A percentile compares a stretch with the other conserved stretches of the same genome.
Evolutionary conservation across 192 early-diverging fungal genomes (phyloP).

Genomic region (Backusella liffmaniae): DNA sequence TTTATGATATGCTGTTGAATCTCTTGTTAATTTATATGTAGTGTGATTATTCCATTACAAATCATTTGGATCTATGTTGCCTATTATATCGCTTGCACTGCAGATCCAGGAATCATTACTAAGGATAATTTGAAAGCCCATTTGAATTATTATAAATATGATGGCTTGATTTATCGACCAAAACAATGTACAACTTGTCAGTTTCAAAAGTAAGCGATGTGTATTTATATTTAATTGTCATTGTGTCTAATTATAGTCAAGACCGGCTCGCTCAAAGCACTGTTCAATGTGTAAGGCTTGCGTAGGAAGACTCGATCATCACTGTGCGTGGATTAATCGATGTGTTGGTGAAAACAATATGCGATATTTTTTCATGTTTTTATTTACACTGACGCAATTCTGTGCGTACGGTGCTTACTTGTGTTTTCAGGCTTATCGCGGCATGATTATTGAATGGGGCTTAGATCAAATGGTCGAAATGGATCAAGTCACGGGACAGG

Average conservation of each 20-base stretch:
- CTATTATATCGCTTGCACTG: constrained; percentile 44
- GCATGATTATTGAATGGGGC: constrained; percentile 32
- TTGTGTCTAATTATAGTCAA: constrained; percentile 10
- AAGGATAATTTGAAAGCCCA: constrained; percentile 37
- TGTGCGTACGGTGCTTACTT: constrained; percentile 51
- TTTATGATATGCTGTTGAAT: neutral
- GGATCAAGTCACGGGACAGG: constrained; percentile 20
- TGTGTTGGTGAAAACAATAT: constrained; percentile 56
- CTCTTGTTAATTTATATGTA: neutral
- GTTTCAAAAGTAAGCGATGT: constrained; percentile 44
- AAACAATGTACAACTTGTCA: constrained; percentile 50
- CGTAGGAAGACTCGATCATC: constrained; percentile 47
- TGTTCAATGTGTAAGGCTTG: constrained; percentile 56
- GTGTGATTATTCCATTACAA: constrained; percentile 37
- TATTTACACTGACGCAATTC: constrained; percentile 46
- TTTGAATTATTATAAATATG: constrained; percentile 44
- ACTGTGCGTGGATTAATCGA: constrained; percentile 55
- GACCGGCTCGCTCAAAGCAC: constrained; percentile 57
- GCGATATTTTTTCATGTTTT: constrained; percentile 53
- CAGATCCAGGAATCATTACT: constrained; percentile 48
- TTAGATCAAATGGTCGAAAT: constrained; percentile 17
- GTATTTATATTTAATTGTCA: too few relatives aligned
- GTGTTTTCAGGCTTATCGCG: constrained; percentile 38
- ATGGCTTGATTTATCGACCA: constrained; percentile 45
- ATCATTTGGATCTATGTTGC: constrained; percentile 44